Evolutionary conservation across 202 grass and related monocot genomes (phyloP).

Genomic region (Cymbopogon flexuosus): DNA sequence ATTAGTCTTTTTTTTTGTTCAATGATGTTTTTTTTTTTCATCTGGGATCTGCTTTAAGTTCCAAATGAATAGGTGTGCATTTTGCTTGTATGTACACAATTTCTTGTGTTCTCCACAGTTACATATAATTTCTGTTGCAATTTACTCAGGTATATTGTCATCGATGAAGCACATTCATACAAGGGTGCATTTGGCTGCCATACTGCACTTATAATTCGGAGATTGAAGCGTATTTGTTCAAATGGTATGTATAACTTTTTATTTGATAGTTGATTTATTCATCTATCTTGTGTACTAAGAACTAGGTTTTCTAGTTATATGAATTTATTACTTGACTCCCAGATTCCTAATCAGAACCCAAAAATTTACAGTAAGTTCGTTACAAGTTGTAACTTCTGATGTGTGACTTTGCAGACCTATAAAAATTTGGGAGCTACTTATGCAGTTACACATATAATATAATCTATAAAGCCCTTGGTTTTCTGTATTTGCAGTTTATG

Average conservation of each 20-base stretch:
- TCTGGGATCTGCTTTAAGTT: background rate
- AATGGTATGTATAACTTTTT: conserved; percentile 49
- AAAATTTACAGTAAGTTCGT: background rate
- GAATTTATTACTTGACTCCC: conserved; percentile 16
- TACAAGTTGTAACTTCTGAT: conserved; percentile 1
- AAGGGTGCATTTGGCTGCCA: conserved; percentile 98
- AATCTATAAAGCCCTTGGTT: conserved; percentile 14
- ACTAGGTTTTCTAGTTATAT: background rate
- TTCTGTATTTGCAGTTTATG: conserved; percentile 69
- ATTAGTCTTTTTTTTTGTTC: background rate
- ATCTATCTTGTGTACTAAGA: conserved; percentile 15
- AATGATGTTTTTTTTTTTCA: conserved; percentile 3
- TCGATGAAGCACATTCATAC: conserved; percentile 97
- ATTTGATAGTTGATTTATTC: conserved; percentile 15
- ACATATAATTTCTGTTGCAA: background rate
- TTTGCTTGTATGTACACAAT: background rate
- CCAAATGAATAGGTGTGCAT: background rate
- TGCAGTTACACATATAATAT: conserved; percentile 3
- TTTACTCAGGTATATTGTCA: conserved; percentile 81
- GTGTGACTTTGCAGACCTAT: background rate
- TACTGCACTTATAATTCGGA: conserved; percentile 85
- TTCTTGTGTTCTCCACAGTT: conserved; percentile 4
- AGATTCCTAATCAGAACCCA: background rate
- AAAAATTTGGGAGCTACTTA: conserved; percentile 14
- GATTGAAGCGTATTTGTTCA: conserved; percentile 84